Evolutionary conservation across 768 basidiomycete species (phyloP).

Genomic region (Aureoboletus auriporus): DNA sequence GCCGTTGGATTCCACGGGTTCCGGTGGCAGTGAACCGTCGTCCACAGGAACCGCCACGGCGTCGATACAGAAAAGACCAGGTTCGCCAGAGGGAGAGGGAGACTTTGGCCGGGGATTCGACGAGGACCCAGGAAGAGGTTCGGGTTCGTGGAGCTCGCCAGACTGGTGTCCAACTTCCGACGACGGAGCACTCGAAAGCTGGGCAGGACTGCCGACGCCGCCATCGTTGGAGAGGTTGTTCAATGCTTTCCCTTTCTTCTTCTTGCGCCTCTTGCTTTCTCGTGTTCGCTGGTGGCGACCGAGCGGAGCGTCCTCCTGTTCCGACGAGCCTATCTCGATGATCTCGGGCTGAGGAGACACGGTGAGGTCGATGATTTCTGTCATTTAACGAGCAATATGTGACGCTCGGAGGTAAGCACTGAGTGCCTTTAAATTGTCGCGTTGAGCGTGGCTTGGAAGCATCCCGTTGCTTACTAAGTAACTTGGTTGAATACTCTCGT

Average conservation of each 20-base stretch:
- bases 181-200: slow-evolving; percentile 19
- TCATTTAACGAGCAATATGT: slow-evolving; percentile 11
- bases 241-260: slow-evolving; percentile 23
- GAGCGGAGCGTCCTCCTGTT: slow-evolving; percentile 9
- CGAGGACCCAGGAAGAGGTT: slow-evolving; percentile 35
- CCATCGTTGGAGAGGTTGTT: slow-evolving; percentile 12
- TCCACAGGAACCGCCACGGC: slow-evolving; percentile 32
- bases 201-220: slow-evolving; percentile 13
- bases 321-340: slow-evolving; percentile 29
- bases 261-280: slow-evolving; percentile 23
- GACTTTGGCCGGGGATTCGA: slow-evolving; percentile 30
- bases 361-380: slow-evolving; percentile 33
- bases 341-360: slow-evolving; percentile 25
- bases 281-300: slow-evolving; percentile 3
- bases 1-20: slow-evolving; percentile 16
- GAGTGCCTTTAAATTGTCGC: no score
- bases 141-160: slow-evolving; percentile 4
- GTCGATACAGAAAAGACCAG: slow-evolving; percentile 50
- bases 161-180: slow-evolving; percentile 6
- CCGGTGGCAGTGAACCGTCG: slow-evolving; percentile 6
- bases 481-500: no score
- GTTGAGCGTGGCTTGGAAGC: no score
- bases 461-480: no score
- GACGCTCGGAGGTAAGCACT: no score
- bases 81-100: slow-evolving; percentile 13